Evolutionary conservation across 345 rosid species (phyloP), one percentile per base, ranked within the genome.

Genomic region (Euphorbia lathyris): DNA sequence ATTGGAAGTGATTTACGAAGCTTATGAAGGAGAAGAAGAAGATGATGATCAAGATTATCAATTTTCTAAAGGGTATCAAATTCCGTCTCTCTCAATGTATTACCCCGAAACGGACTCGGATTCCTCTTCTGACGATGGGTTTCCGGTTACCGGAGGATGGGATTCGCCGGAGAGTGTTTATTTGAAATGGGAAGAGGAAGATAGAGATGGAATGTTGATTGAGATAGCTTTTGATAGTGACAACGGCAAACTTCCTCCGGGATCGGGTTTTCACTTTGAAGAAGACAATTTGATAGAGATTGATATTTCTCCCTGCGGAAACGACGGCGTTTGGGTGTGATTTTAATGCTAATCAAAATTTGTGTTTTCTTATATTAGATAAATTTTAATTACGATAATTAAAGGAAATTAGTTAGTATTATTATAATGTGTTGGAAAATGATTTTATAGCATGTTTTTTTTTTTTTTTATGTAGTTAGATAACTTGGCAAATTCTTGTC

Each of bases 251-350:
- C 80, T 79, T 38, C 1, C 80, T 63, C 0, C 80, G 65, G 83
- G 79, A 68, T 45, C 25, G 42, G 70, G 32, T 27, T 66, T 76
- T 75, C 78, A 79, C 38, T 81, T 74, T 14, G 97, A 89, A 59
- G 98, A 94, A 67, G 97, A 87, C 5, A 90, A 81, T 69, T 57
- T 85, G 77, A 87, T 87, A 27, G 93, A 91, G 82, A 93, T 93
- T 63, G 86, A 88, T 68, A 74, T 89, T 45, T 89, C 87, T 58
- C 75, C 75, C 67, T 34, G 42, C 12, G 76, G 59, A 51, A 66
- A 36, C 11, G 69, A 29, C 1, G 69, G 60, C 63, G 20, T 14
- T 68, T 19, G 23, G 30, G 48, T 25, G 61, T 38, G 66, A 59
- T 59, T 66, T 22, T 8, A 61, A 34, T 34, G 34, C 3, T 47